Conservation (phyloP, 495 filamentous ascomycete species). For the Delitschia confertaspora region DNA sequence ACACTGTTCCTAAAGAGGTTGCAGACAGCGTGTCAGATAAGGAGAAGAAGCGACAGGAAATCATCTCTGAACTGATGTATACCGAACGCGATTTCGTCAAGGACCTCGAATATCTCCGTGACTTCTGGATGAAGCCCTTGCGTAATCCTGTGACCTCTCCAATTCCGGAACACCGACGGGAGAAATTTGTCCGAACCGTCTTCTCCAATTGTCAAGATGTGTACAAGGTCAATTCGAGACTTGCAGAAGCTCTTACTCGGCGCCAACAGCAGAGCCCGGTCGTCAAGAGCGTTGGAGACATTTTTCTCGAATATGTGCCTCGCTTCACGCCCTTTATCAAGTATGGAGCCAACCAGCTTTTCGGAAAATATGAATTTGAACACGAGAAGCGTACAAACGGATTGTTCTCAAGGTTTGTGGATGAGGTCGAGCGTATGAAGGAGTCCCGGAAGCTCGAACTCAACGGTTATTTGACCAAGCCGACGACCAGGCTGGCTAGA, state of each 20-base stretch:
- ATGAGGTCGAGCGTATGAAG: slow-evolving; percentile 91
- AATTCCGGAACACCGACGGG: slow-evolving; percentile 78
- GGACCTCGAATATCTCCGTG: slow-evolving; percentile 92
- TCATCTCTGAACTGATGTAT: slow-evolving; percentile 98
- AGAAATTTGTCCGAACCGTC: slow-evolving; percentile 85
- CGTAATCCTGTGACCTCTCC: slow-evolving; percentile 65
- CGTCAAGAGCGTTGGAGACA: slow-evolving; percentile 83
- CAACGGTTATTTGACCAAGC: slow-evolving; percentile 97
- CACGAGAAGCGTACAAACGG: slow-evolving; percentile 85
- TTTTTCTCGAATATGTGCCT: slow-evolving; percentile 86
- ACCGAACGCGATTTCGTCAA: slow-evolving; percentile 99
- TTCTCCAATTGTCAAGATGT: slow-evolving; percentile 97
- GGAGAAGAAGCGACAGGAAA: slow-evolving; percentile 96
- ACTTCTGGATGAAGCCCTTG: slow-evolving; percentile 97
- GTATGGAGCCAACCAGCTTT: slow-evolving; percentile 92
- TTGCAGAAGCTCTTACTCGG: slow-evolving; percentile 79
- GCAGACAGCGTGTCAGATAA: slow-evolving; percentile 77
- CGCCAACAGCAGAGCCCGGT: slow-evolving; percentile 84
- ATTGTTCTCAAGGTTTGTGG: slow-evolving; percentile 82
- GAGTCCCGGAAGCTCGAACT: slow-evolving; percentile 95
- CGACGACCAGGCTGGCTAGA: slow-evolving; percentile 88
- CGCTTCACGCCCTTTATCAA: slow-evolving; percentile 93
- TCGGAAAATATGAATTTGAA: slow-evolving; percentile 96
- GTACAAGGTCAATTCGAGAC: slow-evolving; percentile 74
- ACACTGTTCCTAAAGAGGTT: slow-evolving; percentile 91